Evolutionary conservation across 2,329 filamentous ascomycete genomes (phyloP).

Genomic region (Botrytis porri): DNA sequence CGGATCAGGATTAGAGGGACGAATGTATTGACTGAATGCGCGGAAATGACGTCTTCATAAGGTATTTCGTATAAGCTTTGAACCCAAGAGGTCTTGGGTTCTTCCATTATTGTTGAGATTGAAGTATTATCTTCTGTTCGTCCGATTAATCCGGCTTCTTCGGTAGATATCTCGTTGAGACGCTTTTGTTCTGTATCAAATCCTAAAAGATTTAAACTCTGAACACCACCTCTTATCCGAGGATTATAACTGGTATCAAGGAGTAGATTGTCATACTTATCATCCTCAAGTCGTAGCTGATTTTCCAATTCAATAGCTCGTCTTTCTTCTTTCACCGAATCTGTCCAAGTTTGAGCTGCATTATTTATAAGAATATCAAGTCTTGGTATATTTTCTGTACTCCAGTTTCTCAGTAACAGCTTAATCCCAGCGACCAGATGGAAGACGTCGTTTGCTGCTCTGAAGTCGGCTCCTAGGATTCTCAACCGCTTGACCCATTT

Average conservation of each 20-base stretch:
- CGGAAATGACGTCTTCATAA: constrained; percentile 28
- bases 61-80: constrained; percentile 25
- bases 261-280: not conserved
- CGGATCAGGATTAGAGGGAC: constrained; percentile 26
- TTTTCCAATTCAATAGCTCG: constrained; percentile 21
- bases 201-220: not conserved
- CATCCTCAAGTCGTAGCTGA: not conserved
- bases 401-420: not conserved
- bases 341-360: constrained; percentile 26
- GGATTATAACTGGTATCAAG: constrained; percentile 8
- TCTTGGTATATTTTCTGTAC: not conserved
- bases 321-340: constrained; percentile 21
- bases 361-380: constrained; percentile 29
- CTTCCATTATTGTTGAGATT: not conserved
- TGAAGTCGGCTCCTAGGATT: constrained; percentile 18
- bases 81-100: constrained; percentile 23
- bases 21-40: constrained; percentile 28
- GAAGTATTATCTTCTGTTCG: not conserved
- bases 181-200: constrained; percentile 13
- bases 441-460: constrained; percentile 10
- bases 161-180: not conserved
- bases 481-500: constrained; percentile 19
- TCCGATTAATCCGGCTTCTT: not conserved
- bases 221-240: constrained; percentile 5
- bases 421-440: not conserved